Conservation (phyloP, 148 eudicot genomes). For the Fagopyrum esculentum region DNA sequence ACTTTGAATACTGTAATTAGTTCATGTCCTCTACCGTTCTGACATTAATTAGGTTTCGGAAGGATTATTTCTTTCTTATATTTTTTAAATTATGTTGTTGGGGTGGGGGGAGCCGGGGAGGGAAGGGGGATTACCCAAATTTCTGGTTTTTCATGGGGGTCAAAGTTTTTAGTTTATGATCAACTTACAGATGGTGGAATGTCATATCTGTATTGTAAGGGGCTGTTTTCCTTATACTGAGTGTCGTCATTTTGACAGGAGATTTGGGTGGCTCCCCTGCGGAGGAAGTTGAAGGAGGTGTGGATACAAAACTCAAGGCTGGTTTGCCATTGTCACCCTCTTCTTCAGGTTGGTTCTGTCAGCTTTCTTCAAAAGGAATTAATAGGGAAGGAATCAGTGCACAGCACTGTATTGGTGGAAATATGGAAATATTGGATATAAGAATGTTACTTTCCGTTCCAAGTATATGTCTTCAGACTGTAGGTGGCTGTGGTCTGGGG, state of each 20-base stretch:
- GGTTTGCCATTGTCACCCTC: constrained; percentile 87
- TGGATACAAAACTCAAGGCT: constrained; percentile 44
- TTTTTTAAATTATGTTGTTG: no score
- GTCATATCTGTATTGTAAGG: background rate
- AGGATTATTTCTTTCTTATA: no score
- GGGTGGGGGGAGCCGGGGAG: no score
- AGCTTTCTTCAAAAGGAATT: constrained; percentile 93
- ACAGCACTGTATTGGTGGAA: constrained; percentile 67
- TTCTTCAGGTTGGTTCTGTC: constrained; percentile 99
- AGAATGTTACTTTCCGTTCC: constrained; percentile 67
- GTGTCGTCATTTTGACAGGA: constrained; percentile 32
- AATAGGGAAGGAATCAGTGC: constrained; percentile 90
- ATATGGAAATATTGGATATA: constrained; percentile 59
- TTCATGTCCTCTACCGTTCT: no score
- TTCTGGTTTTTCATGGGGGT: background rate
- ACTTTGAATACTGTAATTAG: no score
- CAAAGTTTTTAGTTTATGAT: background rate
- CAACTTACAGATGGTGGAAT: background rate
- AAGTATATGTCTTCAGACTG: constrained; percentile 60
- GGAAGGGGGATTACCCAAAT: background rate
- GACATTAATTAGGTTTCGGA: no score
- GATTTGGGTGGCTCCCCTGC: constrained; percentile 74
- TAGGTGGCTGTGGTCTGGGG: constrained; percentile 90
- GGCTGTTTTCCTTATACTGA: background rate
- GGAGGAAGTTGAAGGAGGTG: constrained; percentile 71